These are phyloP conservation scores for Aciculoconidium aculeatum DNA, from an alignment of 805 yeast species.

Conservation along the genomic window DNA sequence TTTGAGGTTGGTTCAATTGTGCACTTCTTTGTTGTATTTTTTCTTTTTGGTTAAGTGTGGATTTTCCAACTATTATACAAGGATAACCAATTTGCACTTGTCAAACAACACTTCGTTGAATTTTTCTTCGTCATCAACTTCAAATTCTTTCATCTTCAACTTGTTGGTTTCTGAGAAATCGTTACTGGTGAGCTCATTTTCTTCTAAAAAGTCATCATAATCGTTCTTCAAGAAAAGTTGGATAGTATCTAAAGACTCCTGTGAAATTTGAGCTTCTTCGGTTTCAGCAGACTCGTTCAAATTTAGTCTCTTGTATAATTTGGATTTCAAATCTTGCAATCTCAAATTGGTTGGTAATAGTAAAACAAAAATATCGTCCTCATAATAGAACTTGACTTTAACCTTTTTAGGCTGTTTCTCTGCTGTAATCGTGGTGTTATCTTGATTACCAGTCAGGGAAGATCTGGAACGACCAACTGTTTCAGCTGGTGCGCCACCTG, in stretches of 20 bases:
- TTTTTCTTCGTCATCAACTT: constrained; percentile 33
- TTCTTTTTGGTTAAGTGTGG: no score
- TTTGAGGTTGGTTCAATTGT: no score
- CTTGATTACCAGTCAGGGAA: constrained; percentile 9
- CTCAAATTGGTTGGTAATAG: constrained; percentile 45
- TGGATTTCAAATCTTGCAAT: constrained; percentile 43
- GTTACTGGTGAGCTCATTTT: constrained; percentile 20
- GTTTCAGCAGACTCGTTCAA: constrained; percentile 18
- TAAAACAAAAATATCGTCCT: constrained; percentile 77
- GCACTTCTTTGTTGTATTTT: no score
- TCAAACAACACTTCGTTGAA: constrained; percentile 36
- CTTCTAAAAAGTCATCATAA: constrained; percentile 34
- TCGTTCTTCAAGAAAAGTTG: constrained; percentile 36
- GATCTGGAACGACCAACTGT: constrained; percentile 6
- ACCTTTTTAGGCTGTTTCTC: constrained; percentile 30
- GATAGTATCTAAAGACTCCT: constrained; percentile 14
- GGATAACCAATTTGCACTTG: constrained; percentile 38
- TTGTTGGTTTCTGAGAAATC: constrained; percentile 22
- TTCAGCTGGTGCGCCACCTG: constrained; percentile 3
- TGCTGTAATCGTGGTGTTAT: constrained; percentile 4
- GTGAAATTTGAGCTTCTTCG: constrained; percentile 4
- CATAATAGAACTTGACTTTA: constrained; percentile 71
- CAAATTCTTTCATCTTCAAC: constrained; percentile 25
- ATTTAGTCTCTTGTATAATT: constrained; percentile 43
- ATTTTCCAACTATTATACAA: constrained; percentile 5